Base-by-base conservation (phyloP, 2,329 filamentous ascomycete species). In the Fusarium sp. region DNA sequence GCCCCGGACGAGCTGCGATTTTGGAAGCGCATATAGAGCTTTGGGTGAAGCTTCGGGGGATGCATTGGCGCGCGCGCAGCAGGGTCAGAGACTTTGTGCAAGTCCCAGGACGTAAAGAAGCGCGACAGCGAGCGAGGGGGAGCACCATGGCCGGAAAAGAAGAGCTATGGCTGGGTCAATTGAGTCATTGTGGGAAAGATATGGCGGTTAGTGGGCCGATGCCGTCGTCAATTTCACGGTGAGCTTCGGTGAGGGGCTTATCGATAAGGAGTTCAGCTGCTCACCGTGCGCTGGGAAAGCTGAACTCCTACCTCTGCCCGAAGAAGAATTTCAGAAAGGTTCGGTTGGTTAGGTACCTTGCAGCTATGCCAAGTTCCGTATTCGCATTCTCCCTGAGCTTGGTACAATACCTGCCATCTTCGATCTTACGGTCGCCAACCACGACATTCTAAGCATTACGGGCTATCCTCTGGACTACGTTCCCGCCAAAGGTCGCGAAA, bases 71-170 rank as follows among this genome's bases (percentile, higher is more conserved):
- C 3, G 64, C 43, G 24, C 65, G 48, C 9, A 74, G 37, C 11
- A 58, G 20, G 5, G 41, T 24, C 3, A 67, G 7, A 7, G 70
- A 22, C 17, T 47, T 43, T 6, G 47, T 26, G 15, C 24, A 58
- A 30, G 44, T 28, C 10, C 58, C 55, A 17, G 53, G 54, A 39
- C 71, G 73, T 48, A 78, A 13, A 8, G 65, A 47, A 15, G 66
- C 49, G 50, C 71, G 63, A 24, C 67, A 72, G 49, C 74, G 72
- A 54, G 68, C 64, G 28, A 75, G 43, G 54, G 67, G 68, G 41
- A 71, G 68, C 67, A 72, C 67, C 72, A 72, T 76, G 52, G 47
- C 62, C 47, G 47, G 44, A 20, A 53, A 26, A 33, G 20, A 1
- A 24, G 32, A n/a, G 41, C 26, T 54, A 47, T 55, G 46, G 48